Evolutionary conservation across 768 basidiomycete species (phyloP).

Genomic region (Candolleomyces eurysporus): DNA sequence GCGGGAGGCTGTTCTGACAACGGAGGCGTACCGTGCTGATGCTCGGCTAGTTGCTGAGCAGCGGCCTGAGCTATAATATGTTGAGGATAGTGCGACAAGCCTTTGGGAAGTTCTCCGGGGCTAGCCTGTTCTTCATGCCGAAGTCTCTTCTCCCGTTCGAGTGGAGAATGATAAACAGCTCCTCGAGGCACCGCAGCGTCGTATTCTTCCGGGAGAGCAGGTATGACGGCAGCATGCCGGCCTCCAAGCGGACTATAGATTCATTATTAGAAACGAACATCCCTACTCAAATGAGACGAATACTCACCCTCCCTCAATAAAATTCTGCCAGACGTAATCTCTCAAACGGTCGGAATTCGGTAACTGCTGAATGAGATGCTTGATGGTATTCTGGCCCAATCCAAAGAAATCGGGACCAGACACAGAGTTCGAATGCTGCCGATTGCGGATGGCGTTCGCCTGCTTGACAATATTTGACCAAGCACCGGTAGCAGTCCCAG

Average conservation of each 20-base stretch:
- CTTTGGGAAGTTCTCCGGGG: slow-evolving; percentile 31
- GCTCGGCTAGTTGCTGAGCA: slow-evolving; percentile 22
- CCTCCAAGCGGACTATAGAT: slow-evolving; percentile 66
- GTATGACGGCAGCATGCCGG: slow-evolving; percentile 78
- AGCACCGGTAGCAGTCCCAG: slow-evolving; percentile 85
- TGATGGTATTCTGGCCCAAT: slow-evolving; percentile 83
- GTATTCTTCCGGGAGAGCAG: slow-evolving; percentile 75
- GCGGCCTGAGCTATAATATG: slow-evolving; percentile 45
- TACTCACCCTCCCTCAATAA: slow-evolving; percentile 82
- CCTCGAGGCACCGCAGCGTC: slow-evolving; percentile 48
- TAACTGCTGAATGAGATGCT: slow-evolving; percentile 85
- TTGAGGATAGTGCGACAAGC: slow-evolving; percentile 47
- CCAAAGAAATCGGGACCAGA: slow-evolving; percentile 91
- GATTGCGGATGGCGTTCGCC: slow-evolving; percentile 76
- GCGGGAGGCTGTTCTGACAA: neutral
- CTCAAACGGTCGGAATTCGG: slow-evolving; percentile 66
- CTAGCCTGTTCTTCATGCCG: slow-evolving; percentile 8
- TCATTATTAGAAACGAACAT: neutral
- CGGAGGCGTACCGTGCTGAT: slow-evolving; percentile 18
- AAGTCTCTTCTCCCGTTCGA: slow-evolving; percentile 26
- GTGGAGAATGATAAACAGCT: slow-evolving; percentile 39
- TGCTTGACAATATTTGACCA: slow-evolving; percentile 84
- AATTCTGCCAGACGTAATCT: slow-evolving; percentile 87
- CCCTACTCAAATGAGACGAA: slow-evolving; percentile 11
- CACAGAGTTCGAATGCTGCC: slow-evolving; percentile 83